Conservation (phyloP, 116 monocot genomes). For the Cymodocea nodosa region DNA sequence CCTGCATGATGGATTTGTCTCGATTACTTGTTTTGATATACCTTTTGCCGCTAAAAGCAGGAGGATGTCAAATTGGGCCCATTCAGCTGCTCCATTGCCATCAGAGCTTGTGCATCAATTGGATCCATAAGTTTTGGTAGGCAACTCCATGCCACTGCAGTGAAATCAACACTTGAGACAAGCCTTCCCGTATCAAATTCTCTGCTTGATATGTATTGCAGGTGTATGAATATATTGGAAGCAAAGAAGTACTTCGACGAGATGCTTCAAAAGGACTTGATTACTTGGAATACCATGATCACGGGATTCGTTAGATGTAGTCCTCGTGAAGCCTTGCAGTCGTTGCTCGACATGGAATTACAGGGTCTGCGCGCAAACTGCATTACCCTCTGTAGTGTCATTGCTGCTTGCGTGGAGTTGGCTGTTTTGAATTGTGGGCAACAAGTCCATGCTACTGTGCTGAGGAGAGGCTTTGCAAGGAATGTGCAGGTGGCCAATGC, state of each 20-base stretch:
- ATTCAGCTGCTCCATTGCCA: constrained; percentile 43
- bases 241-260: constrained; percentile 33
- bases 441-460: constrained; percentile 37
- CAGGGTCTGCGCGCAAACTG: constrained; percentile 26
- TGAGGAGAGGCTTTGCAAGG: constrained; percentile 27
- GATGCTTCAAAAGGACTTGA: constrained; percentile 37
- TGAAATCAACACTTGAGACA: constrained; percentile 19
- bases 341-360: constrained; percentile 22
- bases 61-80: constrained; percentile 31
- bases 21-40: neutral
- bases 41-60: constrained; percentile 13
- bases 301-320: constrained; percentile 16
- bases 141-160: constrained; percentile 38
- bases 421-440: constrained; percentile 32
- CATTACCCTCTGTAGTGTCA: constrained; percentile 47
- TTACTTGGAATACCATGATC: constrained; percentile 80
- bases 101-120: constrained; percentile 35
- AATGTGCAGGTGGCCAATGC: constrained; percentile 41
- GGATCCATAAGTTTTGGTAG: constrained; percentile 20
- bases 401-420: constrained; percentile 34
- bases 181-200: constrained; percentile 43
- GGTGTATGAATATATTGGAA: constrained; percentile 30
- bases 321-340: constrained; percentile 17
- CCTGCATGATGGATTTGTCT: no score
- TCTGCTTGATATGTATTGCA: constrained; percentile 52